A percentile compares a stretch with the other conserved stretches of the same genome.
These are phyloP conservation scores for Termitomyces sp. DNA, from an alignment of 768 basidiomycete species.

Conservation along the genomic window DNA sequence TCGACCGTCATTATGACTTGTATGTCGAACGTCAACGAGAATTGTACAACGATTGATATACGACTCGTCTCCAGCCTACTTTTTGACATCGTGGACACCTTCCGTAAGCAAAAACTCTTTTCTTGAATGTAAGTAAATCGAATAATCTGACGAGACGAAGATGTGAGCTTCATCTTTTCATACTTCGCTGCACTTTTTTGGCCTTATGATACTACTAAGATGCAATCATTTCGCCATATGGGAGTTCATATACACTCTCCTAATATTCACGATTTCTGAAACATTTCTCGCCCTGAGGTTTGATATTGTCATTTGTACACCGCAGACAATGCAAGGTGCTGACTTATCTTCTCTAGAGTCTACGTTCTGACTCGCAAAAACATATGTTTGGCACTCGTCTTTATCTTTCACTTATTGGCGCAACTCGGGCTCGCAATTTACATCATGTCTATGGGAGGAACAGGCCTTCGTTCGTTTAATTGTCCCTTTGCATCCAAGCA, in stretches of 20 bases:
- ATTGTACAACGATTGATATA: neutral
- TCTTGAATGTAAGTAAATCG: neutral
- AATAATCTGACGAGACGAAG: neutral
- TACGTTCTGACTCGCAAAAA: conserved; percentile 18
- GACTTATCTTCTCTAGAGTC: conserved; percentile 6
- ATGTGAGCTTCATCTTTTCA: conserved; percentile 4
- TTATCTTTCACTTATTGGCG: conserved; percentile 11
- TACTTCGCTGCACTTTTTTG: neutral
- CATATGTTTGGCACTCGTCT: conserved; percentile 8
- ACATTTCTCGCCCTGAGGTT: conserved; percentile 19
- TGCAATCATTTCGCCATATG: conserved; percentile 17
- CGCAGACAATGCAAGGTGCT: neutral
- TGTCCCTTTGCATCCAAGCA: neutral
- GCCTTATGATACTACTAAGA: conserved; percentile 5
- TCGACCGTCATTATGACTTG: conserved; percentile 12
- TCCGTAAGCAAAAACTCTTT: conserved; percentile 5
- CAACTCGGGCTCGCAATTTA: conserved; percentile 16
- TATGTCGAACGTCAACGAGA: neutral
- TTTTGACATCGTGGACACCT: conserved; percentile 7
- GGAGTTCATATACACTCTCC: conserved; percentile 18
- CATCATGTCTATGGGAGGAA: conserved; percentile 9
- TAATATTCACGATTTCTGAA: conserved; percentile 19
- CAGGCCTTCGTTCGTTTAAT: neutral
- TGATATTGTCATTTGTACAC: neutral
- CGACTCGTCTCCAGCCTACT: conserved; percentile 12